Percentiles rank a stretch among this genome's conserved stretches.
These are phyloP conservation scores for Tolypocladium tropicale DNA, from an alignment of 2,329 filamentous ascomycete genomes.

Conservation along the genomic window DNA sequence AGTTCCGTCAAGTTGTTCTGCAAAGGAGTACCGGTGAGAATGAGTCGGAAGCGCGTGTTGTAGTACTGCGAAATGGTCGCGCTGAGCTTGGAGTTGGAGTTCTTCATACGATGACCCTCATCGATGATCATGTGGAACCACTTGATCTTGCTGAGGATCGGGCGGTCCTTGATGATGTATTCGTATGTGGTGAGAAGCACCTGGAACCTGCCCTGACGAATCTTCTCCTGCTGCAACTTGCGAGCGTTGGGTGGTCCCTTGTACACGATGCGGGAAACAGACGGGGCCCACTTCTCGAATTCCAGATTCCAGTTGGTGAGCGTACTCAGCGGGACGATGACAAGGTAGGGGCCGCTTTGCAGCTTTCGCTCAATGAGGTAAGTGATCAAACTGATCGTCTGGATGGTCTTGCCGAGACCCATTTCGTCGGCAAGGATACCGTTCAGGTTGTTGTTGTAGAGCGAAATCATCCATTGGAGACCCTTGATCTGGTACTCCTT, in stretches of 20 bases:
- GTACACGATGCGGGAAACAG: slow-evolving; percentile 80
- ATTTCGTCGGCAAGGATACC: slow-evolving; percentile 98
- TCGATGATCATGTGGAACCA: slow-evolving; percentile 99
- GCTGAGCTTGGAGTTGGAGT: slow-evolving; percentile 89
- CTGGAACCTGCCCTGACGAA: slow-evolving; percentile 91
- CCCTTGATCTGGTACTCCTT: slow-evolving; percentile 99
- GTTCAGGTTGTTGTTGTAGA: slow-evolving; percentile 99
- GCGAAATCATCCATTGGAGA: slow-evolving; percentile 98
- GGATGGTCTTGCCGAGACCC: slow-evolving; percentile 99
- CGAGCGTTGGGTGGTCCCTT: slow-evolving; percentile 85
- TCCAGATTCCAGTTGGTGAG: slow-evolving; percentile 98
- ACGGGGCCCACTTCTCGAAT: slow-evolving; percentile 97
- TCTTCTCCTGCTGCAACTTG: slow-evolving; percentile 86
- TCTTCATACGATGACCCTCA: slow-evolving; percentile 99
- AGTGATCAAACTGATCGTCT: slow-evolving; percentile 95
- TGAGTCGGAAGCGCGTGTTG: slow-evolving; percentile 85
- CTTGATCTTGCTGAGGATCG: slow-evolving; percentile 93
- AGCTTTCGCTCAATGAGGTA: slow-evolving; percentile 95
- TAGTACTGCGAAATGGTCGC: slow-evolving; percentile 94
- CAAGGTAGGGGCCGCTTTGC: slow-evolving; percentile 84
- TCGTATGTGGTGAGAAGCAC: slow-evolving; percentile 96
- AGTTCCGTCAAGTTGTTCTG: slow-evolving; percentile 95
- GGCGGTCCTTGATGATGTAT: slow-evolving; percentile 98
- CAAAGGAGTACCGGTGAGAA: slow-evolving; percentile 91
- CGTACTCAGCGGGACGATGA: slow-evolving; percentile 94